Evolutionary conservation across 139 green algal species (phyloP).

Genomic region (Auxenochlorella pyrenoidosa): DNA sequence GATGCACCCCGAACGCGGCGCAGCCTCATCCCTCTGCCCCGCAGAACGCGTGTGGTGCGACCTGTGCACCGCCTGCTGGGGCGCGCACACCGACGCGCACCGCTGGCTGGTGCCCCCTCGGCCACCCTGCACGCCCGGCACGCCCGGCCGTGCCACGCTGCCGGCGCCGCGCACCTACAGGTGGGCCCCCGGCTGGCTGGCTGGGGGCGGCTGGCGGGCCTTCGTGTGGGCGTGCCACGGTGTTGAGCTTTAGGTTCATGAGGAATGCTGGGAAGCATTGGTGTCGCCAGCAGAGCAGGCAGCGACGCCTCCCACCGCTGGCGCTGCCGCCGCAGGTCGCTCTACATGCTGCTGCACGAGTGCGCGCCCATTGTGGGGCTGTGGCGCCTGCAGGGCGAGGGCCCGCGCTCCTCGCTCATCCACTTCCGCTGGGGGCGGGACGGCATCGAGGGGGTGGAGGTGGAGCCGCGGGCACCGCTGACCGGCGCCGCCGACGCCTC

Average conservation of each 20-base stretch:
- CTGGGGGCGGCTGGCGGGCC: background rate
- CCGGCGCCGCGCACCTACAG: background rate
- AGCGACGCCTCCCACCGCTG: background rate
- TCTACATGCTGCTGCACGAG: constrained; percentile 41
- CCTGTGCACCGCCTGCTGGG: constrained; percentile 38
- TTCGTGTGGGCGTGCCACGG: background rate
- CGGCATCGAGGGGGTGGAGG: constrained; percentile 18
- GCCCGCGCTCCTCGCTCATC: constrained; percentile 23
- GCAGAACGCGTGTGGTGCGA: constrained; percentile 37
- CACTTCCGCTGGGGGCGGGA: constrained; percentile 28
- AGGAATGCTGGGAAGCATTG: no score
- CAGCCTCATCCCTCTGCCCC: no score
- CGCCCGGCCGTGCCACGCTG: constrained; percentile 5
- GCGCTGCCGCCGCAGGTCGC: constrained; percentile 6
- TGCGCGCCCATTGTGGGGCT: constrained; percentile 16
- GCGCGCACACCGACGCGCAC: constrained; percentile 11
- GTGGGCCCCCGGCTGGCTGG: no score
- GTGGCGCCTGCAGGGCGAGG: constrained; percentile 48
- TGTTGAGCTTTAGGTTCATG: no score
- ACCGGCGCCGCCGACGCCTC: background rate
- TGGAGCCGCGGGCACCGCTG: constrained; percentile 14
- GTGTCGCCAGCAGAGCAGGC: no score
- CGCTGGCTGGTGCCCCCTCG: constrained; percentile 25
- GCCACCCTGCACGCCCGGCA: background rate
- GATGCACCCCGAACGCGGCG: no score